Percentiles rank a stretch among this genome's conserved stretches.
Evolutionary conservation across 441 rosid species (phyloP).

Genomic region (Populus hybrid): DNA sequence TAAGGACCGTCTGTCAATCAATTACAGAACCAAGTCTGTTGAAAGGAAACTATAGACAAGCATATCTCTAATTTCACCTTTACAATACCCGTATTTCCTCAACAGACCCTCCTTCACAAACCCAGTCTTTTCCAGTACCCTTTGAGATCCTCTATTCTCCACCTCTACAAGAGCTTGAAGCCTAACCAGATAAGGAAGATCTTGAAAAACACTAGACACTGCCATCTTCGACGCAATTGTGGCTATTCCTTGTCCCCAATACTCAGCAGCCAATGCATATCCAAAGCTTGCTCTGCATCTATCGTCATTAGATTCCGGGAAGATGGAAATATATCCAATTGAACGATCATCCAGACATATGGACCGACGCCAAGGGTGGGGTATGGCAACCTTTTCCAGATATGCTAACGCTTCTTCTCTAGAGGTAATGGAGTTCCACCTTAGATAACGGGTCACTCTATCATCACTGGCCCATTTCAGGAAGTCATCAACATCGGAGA

Average conservation of each 20-base stretch:
- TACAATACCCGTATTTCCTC: conserved; percentile 46
- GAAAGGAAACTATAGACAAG: conserved; percentile 35
- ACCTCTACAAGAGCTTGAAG: conserved; percentile 50
- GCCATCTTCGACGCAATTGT: conserved; percentile 37
- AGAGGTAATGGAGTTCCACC: conserved; percentile 33
- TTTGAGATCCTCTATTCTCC: conserved; percentile 42
- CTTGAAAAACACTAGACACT: conserved; percentile 22
- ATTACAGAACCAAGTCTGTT: conserved; percentile 18
- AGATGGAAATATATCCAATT: conserved; percentile 36
- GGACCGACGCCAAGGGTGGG: conserved; percentile 44
- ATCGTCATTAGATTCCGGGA: conserved; percentile 31
- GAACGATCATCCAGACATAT: conserved; percentile 42
- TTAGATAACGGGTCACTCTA: conserved; percentile 32
- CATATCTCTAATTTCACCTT: conserved; percentile 49
- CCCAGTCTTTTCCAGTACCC: conserved; percentile 57
- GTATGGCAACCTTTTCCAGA: conserved; percentile 30
- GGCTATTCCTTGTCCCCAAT: conserved; percentile 41
- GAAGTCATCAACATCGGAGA: conserved; percentile 49
- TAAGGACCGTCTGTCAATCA: not conserved
- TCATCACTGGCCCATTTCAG: conserved; percentile 40
- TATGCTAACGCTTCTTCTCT: conserved; percentile 35
- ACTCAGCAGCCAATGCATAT: conserved; percentile 33
- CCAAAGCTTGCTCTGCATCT: conserved; percentile 32
- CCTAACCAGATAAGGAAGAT: conserved; percentile 41
- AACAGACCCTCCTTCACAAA: conserved; percentile 52